Base-by-base conservation (phyloP, 148 eudicot genomes). In the Cornus suecica region DNA sequence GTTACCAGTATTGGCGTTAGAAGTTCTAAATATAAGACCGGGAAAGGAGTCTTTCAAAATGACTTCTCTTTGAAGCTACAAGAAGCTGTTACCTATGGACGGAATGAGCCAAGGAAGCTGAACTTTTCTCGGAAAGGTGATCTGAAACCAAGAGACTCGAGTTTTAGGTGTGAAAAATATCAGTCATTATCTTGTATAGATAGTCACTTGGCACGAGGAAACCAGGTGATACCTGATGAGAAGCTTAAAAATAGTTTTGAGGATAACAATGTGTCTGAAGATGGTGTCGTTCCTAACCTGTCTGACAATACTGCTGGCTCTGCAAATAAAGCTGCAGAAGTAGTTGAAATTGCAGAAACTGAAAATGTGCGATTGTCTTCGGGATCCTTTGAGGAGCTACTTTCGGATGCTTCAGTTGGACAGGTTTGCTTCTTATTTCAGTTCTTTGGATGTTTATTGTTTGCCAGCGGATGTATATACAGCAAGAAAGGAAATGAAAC, bases 11-110 rank as follows among this genome's bases (percentile, higher is more conserved):
- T 18, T 45, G 27, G 60, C 29, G 18, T 51, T 45, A 61, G 20
- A 75, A 78, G 74, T 51, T 79, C 86, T 74, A 80, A 82, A 74
- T 74, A 76, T 73, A 80, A 70, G 29, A 76, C 23, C 45, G 77
- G 75, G 68, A 65, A 54, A 48, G 54, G 68, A 26, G 25, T 16
- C n/a, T 66, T 80, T 27, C 70, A 78, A 52, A 78, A 52, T 72
- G 77, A 66, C 26, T 75, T 37, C 42, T 37, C 77, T 60, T 68
- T 75, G 70, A 78, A 63, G 58, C 61, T 56, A 80, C 67, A 13
- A 62, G 72, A 73, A 22, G 8, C n/a, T 48, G 51, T 34, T 51
- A 54, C 28, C 32, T 48, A 51, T 65, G 42, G 42, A 45, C 65
- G 56, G 27, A 48, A 27, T 61, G 70, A 71, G 10, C 48, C 52